A percentile compares a stretch with the other conserved stretches of the same genome.
phyloP scores from a whole-genome alignment of 148 eudicot genomes.

The Amaranthus palmeri region DNA sequence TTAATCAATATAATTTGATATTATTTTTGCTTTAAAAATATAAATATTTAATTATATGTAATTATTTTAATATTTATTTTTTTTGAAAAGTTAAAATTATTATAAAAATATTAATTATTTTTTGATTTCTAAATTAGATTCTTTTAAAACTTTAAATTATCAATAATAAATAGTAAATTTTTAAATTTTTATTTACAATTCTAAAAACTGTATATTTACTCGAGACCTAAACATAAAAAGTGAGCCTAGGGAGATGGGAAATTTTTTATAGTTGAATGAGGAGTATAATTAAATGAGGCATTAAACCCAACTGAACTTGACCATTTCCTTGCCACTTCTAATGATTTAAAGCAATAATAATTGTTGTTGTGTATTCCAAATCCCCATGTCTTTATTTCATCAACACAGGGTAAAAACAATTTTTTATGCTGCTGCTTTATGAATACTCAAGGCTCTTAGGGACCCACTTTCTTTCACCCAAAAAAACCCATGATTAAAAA shows the following conservation, averaged over 20 bases:
- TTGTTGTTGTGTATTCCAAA: conserved; percentile 15
- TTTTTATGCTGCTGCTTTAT: conserved; percentile 10
- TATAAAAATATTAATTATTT: too few relatives aligned
- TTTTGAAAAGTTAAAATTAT: too few relatives aligned
- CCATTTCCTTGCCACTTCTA: conserved; percentile 8
- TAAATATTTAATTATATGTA: too few relatives aligned
- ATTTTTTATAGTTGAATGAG: neutral
- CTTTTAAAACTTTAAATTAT: too few relatives aligned
- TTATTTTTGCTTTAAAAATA: too few relatives aligned
- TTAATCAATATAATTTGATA: too few relatives aligned
- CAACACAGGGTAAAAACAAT: conserved; percentile 4
- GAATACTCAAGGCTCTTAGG: conserved; percentile 14
- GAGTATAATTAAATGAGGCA: neutral
- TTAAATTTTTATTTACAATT: too few relatives aligned
- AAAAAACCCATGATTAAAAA: neutral
- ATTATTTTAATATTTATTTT: too few relatives aligned
- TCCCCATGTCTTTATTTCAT: conserved; percentile 35
- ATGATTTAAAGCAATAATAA: neutral
- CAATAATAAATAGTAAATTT: too few relatives aligned
- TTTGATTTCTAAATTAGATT: too few relatives aligned
- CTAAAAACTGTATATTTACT: too few relatives aligned
- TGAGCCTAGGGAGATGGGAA: conserved; percentile 8
- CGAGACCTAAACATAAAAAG: too few relatives aligned
- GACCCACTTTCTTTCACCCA: conserved; percentile 10
- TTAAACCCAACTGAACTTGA: conserved; percentile 6